Evolutionary conservation across 306 rosid genomes (phyloP).

Genomic region (Vigna unguiculata): DNA sequence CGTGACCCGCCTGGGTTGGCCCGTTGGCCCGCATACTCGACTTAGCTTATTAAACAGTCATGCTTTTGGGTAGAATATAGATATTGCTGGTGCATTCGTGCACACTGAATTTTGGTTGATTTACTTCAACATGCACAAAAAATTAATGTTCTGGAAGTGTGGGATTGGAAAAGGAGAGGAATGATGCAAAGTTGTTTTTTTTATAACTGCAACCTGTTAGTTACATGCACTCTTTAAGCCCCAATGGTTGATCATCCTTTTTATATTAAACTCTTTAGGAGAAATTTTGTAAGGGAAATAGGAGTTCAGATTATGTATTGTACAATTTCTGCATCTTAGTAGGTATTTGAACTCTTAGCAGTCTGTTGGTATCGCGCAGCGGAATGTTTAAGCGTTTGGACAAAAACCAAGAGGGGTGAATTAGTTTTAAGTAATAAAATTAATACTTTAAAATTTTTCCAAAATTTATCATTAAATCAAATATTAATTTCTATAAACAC

Average conservation of each 20-base stretch:
- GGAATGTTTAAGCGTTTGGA: no score
- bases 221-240: not conserved
- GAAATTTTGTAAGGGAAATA: not conserved
- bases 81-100: not conserved
- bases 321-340: not conserved
- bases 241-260: not conserved
- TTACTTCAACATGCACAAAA: not conserved
- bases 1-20: no score
- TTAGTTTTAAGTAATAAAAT: no score
- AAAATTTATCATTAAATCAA: no score
- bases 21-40: no score
- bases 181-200: not conserved
- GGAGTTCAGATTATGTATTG: not conserved
- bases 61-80: not conserved
- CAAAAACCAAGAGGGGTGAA: no score
- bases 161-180: not conserved
- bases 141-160: not conserved
- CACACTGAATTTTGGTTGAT: not conserved
- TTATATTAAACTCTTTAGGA: not conserved
- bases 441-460: no score
- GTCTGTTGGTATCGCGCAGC: no score
- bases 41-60: not conserved
- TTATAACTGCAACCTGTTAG: not conserved
- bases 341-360: not conserved
- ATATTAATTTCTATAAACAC: no score